Conservation (phyloP, 2,329 filamentous ascomycete genomes). For the Penicillium sp. region DNA sequence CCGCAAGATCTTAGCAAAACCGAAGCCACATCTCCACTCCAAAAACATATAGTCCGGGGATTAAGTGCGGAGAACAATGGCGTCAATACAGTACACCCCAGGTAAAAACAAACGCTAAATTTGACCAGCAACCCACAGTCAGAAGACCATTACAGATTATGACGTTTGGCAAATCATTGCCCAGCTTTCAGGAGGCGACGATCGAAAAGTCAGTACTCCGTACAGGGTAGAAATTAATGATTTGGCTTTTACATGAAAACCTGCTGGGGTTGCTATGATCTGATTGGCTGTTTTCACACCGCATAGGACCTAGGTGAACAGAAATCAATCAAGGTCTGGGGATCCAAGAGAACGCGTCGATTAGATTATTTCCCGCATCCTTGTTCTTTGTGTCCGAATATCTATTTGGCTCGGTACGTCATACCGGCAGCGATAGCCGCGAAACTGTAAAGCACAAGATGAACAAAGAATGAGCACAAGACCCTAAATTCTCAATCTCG, state of each 20-base stretch:
- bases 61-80: background rate
- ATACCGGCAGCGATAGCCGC: background rate
- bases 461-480: background rate
- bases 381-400: background rate
- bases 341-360: background rate
- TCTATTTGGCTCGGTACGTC: background rate
- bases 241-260: background rate
- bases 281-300: background rate
- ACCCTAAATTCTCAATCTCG: background rate
- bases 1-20: constrained; percentile 5
- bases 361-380: background rate
- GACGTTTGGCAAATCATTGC: background rate
- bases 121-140: background rate
- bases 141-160: background rate
- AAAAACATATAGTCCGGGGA: background rate
- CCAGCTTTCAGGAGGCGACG: background rate
- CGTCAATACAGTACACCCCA: background rate
- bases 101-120: background rate
- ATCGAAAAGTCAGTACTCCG: background rate
- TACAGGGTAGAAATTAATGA: no score
- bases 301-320: background rate
- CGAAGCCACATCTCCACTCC: constrained; percentile 6
- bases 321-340: background rate
- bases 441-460: background rate
- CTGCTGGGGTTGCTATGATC: background rate